Evolutionary conservation across 768 basidiomycete species (phyloP), one percentile per base, ranked within the genome.

Genomic region (Mrakia frigida): DNA sequence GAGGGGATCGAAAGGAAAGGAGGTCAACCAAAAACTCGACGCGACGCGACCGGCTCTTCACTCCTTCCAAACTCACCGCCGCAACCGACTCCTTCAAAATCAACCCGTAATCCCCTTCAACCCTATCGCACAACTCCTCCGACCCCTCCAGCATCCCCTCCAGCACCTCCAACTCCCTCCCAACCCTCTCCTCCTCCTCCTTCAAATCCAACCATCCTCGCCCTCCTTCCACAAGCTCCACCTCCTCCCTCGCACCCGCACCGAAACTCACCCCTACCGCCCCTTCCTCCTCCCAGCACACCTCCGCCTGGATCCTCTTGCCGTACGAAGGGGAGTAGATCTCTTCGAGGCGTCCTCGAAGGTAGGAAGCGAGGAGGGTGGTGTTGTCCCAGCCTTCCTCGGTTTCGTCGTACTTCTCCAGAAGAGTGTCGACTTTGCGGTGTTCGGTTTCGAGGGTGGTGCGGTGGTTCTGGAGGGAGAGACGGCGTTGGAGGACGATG

Each of bases 401-500:
- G 4, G 11, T 23, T 13, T 37, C 60, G 16, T 61, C 39, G 23
- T 60, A 73, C 23, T n/a, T 39, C 41, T 63, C 41, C 25, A 73
- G 72, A 6, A 73, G 16, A 1, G 37, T 10, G n/a, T 41, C 23
- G 7, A 60, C 60, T 18, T 28, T 39, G 23, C 25, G n/a, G 37
- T 31, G 72, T 14, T 73, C 72, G 18, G 23, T 6, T 37, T 21
- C 35, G 41, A 73, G 60, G 0, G 37, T 13, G 14, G n/a, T 14
- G n/a, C 60, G 60, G 6, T 43, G 59, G 39, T 41, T 37, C 10
- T 60, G 72, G 25, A 73, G 60, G 41, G 13, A 9, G 37, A 60
- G 56, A 39, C 59, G 60, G n/a, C 31, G 72, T 39, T 61, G 60
- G 60, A 63, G 60, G 25, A 73, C 60, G 72, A 73, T 16, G 25